Percentiles rank a stretch among this genome's conserved stretches.
Conservation (phyloP, 345 rosid species). For the Populus euphratica region DNA sequence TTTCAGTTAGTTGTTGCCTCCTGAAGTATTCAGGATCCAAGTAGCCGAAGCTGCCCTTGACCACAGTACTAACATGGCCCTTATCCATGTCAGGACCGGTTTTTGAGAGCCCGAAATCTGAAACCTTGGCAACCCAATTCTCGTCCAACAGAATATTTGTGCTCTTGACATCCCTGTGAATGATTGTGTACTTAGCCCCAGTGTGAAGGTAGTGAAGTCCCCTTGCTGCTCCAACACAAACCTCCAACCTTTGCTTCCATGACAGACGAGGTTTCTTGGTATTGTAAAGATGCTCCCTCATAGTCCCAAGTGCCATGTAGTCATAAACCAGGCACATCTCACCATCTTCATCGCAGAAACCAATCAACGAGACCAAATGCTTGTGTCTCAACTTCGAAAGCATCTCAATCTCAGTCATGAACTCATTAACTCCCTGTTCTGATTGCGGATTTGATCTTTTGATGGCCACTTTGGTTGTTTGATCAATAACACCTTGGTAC, state of each 20-base stretch:
- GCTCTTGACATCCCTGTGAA: slow-evolving; percentile 90
- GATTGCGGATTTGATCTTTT: slow-evolving; percentile 75
- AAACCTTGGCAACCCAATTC: slow-evolving; percentile 82
- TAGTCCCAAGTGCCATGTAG: slow-evolving; percentile 81
- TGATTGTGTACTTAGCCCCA: slow-evolving; percentile 80
- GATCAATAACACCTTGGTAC: slow-evolving; percentile 66
- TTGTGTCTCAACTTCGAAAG: slow-evolving; percentile 83
- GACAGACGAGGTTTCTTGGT: slow-evolving; percentile 45
- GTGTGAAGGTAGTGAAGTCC: slow-evolving; percentile 92
- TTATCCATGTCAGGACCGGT: slow-evolving; percentile 73
- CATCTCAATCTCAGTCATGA: slow-evolving; percentile 78
- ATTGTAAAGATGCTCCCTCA: slow-evolving; percentile 68
- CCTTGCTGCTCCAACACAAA: slow-evolving; percentile 74
- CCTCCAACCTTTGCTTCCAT: slow-evolving; percentile 74
- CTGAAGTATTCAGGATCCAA: slow-evolving; percentile 83
- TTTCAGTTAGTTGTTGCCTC: slow-evolving; percentile 79
- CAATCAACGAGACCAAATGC: slow-evolving; percentile 81
- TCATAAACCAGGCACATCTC: slow-evolving; percentile 88
- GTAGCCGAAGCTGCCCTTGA: slow-evolving; percentile 89
- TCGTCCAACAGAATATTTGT: slow-evolving; percentile 84
- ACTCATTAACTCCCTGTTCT: slow-evolving; percentile 79
- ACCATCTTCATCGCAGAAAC: slow-evolving; percentile 73
- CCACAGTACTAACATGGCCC: slow-evolving; percentile 81
- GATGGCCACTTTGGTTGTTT: slow-evolving; percentile 52
- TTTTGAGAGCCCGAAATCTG: slow-evolving; percentile 79